Base-by-base conservation (phyloP, 768 basidiomycete species). In the Leucocoprinus birnbaumii region DNA sequence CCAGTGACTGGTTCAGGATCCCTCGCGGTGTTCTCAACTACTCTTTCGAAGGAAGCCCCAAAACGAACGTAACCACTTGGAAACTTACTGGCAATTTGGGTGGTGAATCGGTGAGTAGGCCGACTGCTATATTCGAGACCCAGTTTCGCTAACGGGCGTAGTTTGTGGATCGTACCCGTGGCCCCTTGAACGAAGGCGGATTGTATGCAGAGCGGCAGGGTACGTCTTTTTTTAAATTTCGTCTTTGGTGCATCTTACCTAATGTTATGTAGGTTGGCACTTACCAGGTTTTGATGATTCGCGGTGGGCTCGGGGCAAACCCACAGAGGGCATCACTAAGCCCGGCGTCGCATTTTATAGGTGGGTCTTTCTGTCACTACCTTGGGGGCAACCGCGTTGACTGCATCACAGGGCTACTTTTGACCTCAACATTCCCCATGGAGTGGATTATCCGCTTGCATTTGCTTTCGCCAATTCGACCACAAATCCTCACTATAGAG, bases 161-260 rank as follows among this genome's bases (percentile, higher is more conserved):
- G 76, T 80, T 77, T 58, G 64, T 66, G 26, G 83, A 85, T 62
- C 71, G 55, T 19, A 67, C 70, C 21, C 75, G 84, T 16, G 83
- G 83, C 4, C 72, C 80, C n/a, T 65, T 81, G 53, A 84, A 85
- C 57, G 82, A 83, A 63, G 84, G 84, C 8, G 83, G 83, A 2
- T 62, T 83, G 2, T 82, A 75, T 53, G 80, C 70, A 13, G 83
- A 85, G 64, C 74, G 83, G 16, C 74, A 77, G 71, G 80, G 74
- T 69, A 19, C 49, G 55, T 26, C 16, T 47, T 22, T 22, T 18
- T 13, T 18, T 25, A 44, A 2, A 40, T 24, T 18, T n/a, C 31
- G 16, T 18, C n/a, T 61, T 54, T 42, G 51, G n/a, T n/a, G n/a
- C 43, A 24, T 52, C 16, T 35, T 55, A 64, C 27, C n/a, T 24